Base-by-base conservation (phyloP, 1,284 basidiomycete species). In the Sanguinoderma infundibulare region DNA sequence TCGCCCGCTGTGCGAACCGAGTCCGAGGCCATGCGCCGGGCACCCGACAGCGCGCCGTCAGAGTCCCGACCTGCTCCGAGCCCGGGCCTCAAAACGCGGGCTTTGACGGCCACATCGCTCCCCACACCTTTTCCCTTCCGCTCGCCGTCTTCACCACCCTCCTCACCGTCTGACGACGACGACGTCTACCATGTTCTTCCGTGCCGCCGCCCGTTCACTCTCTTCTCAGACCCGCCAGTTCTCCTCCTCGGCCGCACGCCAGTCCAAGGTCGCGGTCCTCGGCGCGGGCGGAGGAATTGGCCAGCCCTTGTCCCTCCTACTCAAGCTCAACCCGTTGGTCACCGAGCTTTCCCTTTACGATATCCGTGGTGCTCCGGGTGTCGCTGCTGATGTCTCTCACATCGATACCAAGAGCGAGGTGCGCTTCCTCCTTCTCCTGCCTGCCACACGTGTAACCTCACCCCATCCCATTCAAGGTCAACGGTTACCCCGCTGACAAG, bases 221-320 rank as follows among this genome's bases (percentile, higher is more conserved):
- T 67, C 79, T 57, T 70, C 82, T 57, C 77, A 73, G 58, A 72
- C 83, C 55, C 87, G 92, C 70, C 78, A 84, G 64, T 96, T 96
- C 83, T 94, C 93, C 59, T 87, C 93, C 44, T 91, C 91, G 51
- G 82, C 86, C 36, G 74, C 87, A 54, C 84, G 87, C 72, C 85
- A 86, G 73, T 90, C 87, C 62, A 93, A 92, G 79, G 94, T 96
- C 73, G 90, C 92, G 53, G 94, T 97, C 55, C 91, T 96, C 75
- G 95, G 95, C 72, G 95, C 95, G 65, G 92, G 91, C 70, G 93
- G 93, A 83, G 95, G 95, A 78, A 96, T 96, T 74, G 94, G 94
- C 74, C 94, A 96, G 77, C 93, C 93, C 72, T 83, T 96, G 70
- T 95, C 94, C 60, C 81, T 97, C 67, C 83, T 97, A 68, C 87